Evolutionary conservation across 1,284 basidiomycete genomes (phyloP).

Genomic region (Ceratorhiza oryzae-sativae): DNA sequence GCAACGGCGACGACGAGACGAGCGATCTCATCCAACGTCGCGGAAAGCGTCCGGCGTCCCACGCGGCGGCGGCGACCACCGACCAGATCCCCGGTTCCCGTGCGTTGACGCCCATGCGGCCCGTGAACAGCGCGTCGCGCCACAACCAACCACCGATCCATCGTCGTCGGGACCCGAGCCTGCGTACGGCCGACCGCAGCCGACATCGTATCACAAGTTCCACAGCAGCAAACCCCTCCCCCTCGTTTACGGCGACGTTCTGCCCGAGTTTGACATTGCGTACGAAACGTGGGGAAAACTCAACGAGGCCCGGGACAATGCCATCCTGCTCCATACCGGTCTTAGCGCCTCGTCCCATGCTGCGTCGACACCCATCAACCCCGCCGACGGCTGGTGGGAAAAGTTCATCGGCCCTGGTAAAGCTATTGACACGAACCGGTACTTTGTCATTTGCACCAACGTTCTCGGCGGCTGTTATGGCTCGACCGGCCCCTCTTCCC

Average conservation of each 20-base stretch:
- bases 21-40: slow-evolving; percentile 21
- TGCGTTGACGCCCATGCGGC: slow-evolving; percentile 78
- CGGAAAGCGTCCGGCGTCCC: slow-evolving; percentile 23
- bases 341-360: slow-evolving; percentile 96
- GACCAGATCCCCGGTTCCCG: slow-evolving; percentile 61
- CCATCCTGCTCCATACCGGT: slow-evolving; percentile 96
- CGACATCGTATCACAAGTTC: slow-evolving; percentile 71
- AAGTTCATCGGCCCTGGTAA: slow-evolving; percentile 96
- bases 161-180: slow-evolving; percentile 68
- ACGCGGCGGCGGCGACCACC: slow-evolving; percentile 8
- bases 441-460: slow-evolving; percentile 92
- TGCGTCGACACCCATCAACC: slow-evolving; percentile 80
- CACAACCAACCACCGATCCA: slow-evolving; percentile 41
- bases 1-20: not conserved
- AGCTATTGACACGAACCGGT: slow-evolving; percentile 90
- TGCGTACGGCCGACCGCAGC: slow-evolving; percentile 75
- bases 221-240: slow-evolving; percentile 68
- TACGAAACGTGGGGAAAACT: slow-evolving; percentile 98
- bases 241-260: slow-evolving; percentile 74
- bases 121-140: slow-evolving; percentile 59
- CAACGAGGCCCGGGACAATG: slow-evolving; percentile 81
- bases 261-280: slow-evolving; percentile 85
- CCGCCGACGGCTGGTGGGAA: slow-evolving; percentile 96
- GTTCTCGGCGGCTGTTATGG: slow-evolving; percentile 98
- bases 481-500: slow-evolving; percentile 89